Conservation (phyloP, 805 yeast species). For the Ogataea kodamae region DNA sequence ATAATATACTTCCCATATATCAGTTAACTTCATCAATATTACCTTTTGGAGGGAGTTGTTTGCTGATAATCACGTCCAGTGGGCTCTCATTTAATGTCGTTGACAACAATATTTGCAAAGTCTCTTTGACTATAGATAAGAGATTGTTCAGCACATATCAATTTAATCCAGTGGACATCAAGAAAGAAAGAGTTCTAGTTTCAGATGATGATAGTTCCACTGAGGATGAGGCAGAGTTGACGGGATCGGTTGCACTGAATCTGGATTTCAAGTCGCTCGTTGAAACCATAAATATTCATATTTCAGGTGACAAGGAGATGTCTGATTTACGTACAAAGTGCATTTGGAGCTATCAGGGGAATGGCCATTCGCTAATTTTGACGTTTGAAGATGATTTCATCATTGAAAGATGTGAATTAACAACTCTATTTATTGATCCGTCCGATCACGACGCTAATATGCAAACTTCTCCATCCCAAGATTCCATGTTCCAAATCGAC, state of each 20-base stretch:
- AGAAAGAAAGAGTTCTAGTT: slow-evolving; percentile 7
- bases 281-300: slow-evolving; percentile 47
- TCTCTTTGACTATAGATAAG: slow-evolving; percentile 37
- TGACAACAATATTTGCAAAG: slow-evolving; percentile 41
- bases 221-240: slow-evolving; percentile 9
- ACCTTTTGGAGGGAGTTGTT: slow-evolving; percentile 31
- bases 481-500: slow-evolving; percentile 33
- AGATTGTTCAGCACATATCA: slow-evolving; percentile 34
- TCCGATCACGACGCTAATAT: slow-evolving; percentile 6
- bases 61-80: slow-evolving; percentile 39
- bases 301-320: slow-evolving; percentile 25
- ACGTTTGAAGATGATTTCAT: slow-evolving; percentile 50
- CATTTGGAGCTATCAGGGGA: slow-evolving; percentile 46
- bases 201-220: slow-evolving; percentile 9
- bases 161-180: slow-evolving; percentile 20
- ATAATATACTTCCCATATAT: slow-evolving; percentile 25
- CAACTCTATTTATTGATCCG: slow-evolving; percentile 37
- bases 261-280: slow-evolving; percentile 45
- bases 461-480: slow-evolving; percentile 30
- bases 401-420: slow-evolving; percentile 56
- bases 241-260: slow-evolving; percentile 30
- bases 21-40: slow-evolving; percentile 27
- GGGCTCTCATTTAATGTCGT: slow-evolving; percentile 52
- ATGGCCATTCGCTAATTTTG: slow-evolving; percentile 52
- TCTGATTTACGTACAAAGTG: slow-evolving; percentile 38